These are phyloP conservation scores for Stemphylium lycopersici DNA, from an alignment of 2,329 filamentous ascomycete genomes.

Conservation along the genomic window DNA sequence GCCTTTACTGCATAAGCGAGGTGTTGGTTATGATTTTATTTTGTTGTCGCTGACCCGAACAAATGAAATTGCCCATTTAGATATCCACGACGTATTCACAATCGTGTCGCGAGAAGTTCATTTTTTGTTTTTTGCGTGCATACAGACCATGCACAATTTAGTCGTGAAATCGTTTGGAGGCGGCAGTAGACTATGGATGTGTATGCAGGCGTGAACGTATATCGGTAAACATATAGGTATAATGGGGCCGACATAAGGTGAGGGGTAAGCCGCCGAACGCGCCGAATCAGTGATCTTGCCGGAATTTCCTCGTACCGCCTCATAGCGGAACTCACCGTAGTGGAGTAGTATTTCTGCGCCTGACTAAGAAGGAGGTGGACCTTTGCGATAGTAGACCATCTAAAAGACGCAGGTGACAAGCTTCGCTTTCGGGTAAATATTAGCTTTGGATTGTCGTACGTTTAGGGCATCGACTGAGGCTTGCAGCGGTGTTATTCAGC, in stretches of 20 bases:
- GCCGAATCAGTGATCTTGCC: conserved; percentile 11
- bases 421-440: background rate
- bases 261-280: conserved; percentile 14
- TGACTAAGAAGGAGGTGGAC: conserved; percentile 1
- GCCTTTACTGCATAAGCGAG: background rate
- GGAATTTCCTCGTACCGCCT: conserved; percentile 5
- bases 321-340: conserved; percentile 11
- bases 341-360: background rate
- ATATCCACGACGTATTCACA: background rate
- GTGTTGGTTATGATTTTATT: background rate
- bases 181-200: background rate
- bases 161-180: background rate
- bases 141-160: conserved; percentile 5
- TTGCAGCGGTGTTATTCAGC: background rate
- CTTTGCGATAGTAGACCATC: background rate
- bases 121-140: background rate
- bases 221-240: conserved; percentile 3
- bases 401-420: background rate
- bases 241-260: conserved; percentile 11
- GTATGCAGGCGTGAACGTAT: background rate
- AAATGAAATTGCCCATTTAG: background rate
- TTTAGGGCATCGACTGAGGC: background rate
- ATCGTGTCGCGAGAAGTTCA: background rate
- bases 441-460: background rate
- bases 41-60: conserved; percentile 1